These are phyloP conservation scores for Neolentinus lepideus DNA, from an alignment of 1,284 basidiomycete genomes.

Conservation along the genomic window DNA sequence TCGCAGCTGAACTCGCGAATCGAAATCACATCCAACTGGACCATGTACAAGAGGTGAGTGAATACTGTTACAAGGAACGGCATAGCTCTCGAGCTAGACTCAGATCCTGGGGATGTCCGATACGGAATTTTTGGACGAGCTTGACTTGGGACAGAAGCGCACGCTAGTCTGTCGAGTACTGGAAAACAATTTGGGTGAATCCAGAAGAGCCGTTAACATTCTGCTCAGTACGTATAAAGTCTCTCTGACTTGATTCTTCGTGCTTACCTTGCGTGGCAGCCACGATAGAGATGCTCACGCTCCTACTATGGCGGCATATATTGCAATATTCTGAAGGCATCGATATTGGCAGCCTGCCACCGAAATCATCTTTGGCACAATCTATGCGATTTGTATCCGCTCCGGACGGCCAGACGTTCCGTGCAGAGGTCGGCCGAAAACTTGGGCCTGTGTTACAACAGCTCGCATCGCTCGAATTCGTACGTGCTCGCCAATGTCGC, in stretches of 20 bases:
- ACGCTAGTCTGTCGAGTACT: slow-evolving; percentile 56
- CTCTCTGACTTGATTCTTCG: slow-evolving; percentile 4
- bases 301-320: slow-evolving; percentile 84
- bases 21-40: slow-evolving; percentile 64
- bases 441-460: slow-evolving; percentile 43
- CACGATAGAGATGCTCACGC: slow-evolving; percentile 75
- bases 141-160: slow-evolving; percentile 64
- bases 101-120: slow-evolving; percentile 55
- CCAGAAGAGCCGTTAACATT: slow-evolving; percentile 41
- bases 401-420: slow-evolving; percentile 45
- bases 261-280: slow-evolving; percentile 30
- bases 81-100: slow-evolving; percentile 4
- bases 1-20: slow-evolving; percentile 67
- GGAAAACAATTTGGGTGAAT: slow-evolving; percentile 35
- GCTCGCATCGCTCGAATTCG: slow-evolving; percentile 44
- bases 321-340: slow-evolving; percentile 47
- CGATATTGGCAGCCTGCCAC: slow-evolving; percentile 27
- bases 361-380: slow-evolving; percentile 35
- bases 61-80: background rate
- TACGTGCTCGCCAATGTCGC: slow-evolving; percentile 17
- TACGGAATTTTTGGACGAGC: slow-evolving; percentile 46
- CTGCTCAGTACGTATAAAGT: slow-evolving; percentile 39
- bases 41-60: slow-evolving; percentile 59
- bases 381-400: slow-evolving; percentile 49
- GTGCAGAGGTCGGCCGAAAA: slow-evolving; percentile 43